A percentile compares a stretch with the other conserved stretches of the same genome.
These are phyloP conservation scores for Darksidea phi DNA, from an alignment of 495 filamentous ascomycete genomes.

Conservation along the genomic window DNA sequence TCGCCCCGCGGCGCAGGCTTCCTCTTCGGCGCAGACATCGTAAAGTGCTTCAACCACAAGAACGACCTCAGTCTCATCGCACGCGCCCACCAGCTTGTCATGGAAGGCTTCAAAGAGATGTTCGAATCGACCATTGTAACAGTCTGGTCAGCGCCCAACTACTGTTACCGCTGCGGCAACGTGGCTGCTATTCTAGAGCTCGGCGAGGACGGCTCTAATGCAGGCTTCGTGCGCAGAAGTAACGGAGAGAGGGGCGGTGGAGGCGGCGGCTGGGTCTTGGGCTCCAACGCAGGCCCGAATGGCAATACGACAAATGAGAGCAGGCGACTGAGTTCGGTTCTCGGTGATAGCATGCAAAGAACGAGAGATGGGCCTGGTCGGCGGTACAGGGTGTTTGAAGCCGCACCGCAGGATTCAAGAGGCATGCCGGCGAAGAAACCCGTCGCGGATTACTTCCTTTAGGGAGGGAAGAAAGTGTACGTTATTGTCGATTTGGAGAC, in stretches of 20 bases:
- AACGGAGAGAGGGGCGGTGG: slow-evolving; percentile 66
- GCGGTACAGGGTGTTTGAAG: slow-evolving; percentile 93
- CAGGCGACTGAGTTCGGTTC: slow-evolving; percentile 43
- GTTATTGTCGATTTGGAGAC: too few relatives aligned
- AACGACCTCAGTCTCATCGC: slow-evolving; percentile 92
- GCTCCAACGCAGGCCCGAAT: slow-evolving; percentile 18
- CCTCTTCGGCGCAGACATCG: slow-evolving; percentile 93
- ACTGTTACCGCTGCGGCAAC: slow-evolving; percentile 97
- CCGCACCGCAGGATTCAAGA: slow-evolving; percentile 91
- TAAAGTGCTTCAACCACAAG: slow-evolving; percentile 88
- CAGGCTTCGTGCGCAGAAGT: slow-evolving; percentile 71
- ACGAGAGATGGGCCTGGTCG: slow-evolving; percentile 71
- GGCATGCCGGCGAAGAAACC: slow-evolving; percentile 99
- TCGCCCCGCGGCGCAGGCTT: slow-evolving; percentile 94
- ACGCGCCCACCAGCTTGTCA: slow-evolving; percentile 93
- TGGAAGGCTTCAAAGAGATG: slow-evolving; percentile 99
- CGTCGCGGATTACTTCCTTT: slow-evolving; percentile 93
- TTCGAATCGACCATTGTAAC: slow-evolving; percentile 93
- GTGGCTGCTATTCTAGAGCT: slow-evolving; percentile 94
- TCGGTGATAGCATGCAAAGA: slow-evolving; percentile 45
- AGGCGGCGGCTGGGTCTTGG: slow-evolving; percentile 47
- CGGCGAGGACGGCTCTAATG: slow-evolving; percentile 74
- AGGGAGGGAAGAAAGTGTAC: not conserved
- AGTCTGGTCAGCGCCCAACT: slow-evolving; percentile 96
- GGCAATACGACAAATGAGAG: slow-evolving; percentile 42